Evolutionary conservation across 2,329 filamentous ascomycete species (phyloP).

Genomic region (Pseudodiploospora longispora): DNA sequence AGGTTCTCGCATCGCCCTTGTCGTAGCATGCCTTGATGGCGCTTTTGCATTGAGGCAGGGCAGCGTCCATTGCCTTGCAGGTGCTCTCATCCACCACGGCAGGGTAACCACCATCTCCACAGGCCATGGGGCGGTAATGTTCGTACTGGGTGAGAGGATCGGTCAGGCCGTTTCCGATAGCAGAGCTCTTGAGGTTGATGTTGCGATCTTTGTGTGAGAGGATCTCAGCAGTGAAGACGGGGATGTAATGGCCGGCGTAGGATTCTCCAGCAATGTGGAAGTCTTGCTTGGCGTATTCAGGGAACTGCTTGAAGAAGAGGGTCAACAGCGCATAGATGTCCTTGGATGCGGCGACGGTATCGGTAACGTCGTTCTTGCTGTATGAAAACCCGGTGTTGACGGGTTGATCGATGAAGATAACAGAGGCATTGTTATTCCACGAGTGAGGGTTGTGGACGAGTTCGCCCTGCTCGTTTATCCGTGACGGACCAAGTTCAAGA

Average conservation of each 20-base stretch:
- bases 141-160: constrained; percentile 87
- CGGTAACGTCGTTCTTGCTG: constrained; percentile 77
- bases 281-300: constrained; percentile 83
- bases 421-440: constrained; percentile 94
- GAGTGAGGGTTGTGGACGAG: constrained; percentile 77
- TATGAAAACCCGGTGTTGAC: constrained; percentile 98
- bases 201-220: constrained; percentile 88
- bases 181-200: constrained; percentile 90
- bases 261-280: constrained; percentile 97
- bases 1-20: constrained; percentile 80
- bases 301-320: constrained; percentile 98
- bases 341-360: constrained; percentile 91
- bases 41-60: constrained; percentile 77
- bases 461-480: constrained; percentile 72
- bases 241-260: constrained; percentile 91
- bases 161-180: constrained; percentile 93
- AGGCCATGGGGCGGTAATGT: constrained; percentile 95
- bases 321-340: constrained; percentile 93
- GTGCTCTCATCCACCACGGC: constrained; percentile 69
- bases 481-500: constrained; percentile 88
- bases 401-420: constrained; percentile 98
- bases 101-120: constrained; percentile 85
- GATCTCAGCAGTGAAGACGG: constrained; percentile 84
- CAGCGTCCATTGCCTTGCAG: constrained; percentile 85
- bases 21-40: constrained; percentile 88